phyloP scores from a whole-genome alignment of 192 early-diverging fungal genomes.

The Ambispora gerdemannii region DNA sequence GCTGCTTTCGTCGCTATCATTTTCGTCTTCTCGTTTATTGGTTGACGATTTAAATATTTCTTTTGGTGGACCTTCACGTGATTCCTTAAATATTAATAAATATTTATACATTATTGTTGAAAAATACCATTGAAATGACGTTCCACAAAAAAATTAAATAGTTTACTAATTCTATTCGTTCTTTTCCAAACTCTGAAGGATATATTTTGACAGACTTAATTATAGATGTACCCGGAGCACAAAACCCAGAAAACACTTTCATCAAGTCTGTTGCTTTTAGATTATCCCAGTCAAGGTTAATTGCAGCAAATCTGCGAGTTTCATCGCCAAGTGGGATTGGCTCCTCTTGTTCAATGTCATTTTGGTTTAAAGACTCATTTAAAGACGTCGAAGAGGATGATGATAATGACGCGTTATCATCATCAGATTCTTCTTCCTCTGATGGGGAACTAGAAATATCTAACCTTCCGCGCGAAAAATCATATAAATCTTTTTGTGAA shows the following conservation, averaged over 20 bases:
- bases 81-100: constrained; percentile 44
- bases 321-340: constrained; percentile 56
- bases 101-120: too few relatives aligned
- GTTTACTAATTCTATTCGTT: constrained; percentile 50
- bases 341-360: constrained; percentile 45
- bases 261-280: constrained; percentile 83
- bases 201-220: constrained; percentile 81
- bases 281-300: constrained; percentile 96
- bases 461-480: constrained; percentile 81
- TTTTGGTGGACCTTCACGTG: constrained; percentile 69
- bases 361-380: too few relatives aligned
- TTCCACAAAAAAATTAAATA: neutral
- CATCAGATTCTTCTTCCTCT: constrained; percentile 50
- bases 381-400: too few relatives aligned
- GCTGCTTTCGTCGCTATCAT: constrained; percentile 47
- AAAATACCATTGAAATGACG: neutral
- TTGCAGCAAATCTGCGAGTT: constrained; percentile 75
- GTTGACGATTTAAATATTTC: constrained; percentile 58
- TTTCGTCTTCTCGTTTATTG: constrained; percentile 27
- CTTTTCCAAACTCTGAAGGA: constrained; percentile 85
- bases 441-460: constrained; percentile 41
- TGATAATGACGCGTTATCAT: constrained; percentile 38
- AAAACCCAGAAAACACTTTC: constrained; percentile 81
- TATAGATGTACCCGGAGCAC: constrained; percentile 67
- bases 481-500: constrained; percentile 45